Percentiles rank a stretch among this genome's conserved stretches.
phyloP scores from a whole-genome alignment of 257 asterid species.

The Misopates orontium region DNA sequence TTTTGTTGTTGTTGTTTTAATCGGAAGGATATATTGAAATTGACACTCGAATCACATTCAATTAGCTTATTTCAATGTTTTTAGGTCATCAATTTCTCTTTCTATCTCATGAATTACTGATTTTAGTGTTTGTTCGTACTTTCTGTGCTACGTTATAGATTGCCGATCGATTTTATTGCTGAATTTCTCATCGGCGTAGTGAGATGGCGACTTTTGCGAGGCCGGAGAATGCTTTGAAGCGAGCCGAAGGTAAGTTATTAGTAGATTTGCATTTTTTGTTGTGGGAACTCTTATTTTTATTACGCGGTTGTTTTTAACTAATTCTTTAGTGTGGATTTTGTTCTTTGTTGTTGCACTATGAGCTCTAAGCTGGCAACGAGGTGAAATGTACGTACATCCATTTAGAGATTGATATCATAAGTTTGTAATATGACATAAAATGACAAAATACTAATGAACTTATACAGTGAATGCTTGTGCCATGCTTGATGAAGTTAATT shows the following conservation, averaged over 20 bases:
- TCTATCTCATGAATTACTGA: too few relatives aligned
- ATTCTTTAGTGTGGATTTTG: background rate
- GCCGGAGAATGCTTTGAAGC: conserved; percentile 61
- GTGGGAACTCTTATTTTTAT: background rate
- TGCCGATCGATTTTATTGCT: too few relatives aligned
- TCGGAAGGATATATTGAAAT: too few relatives aligned
- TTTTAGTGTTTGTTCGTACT: too few relatives aligned
- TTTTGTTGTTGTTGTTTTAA: too few relatives aligned
- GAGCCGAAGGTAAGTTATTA: conserved; percentile 49
- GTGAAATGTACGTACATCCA: background rate
- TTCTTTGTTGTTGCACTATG: background rate
- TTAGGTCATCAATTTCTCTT: too few relatives aligned
- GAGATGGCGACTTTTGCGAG: conserved; percentile 49
- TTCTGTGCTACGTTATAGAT: too few relatives aligned
- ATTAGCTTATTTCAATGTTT: too few relatives aligned
- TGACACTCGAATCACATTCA: too few relatives aligned
- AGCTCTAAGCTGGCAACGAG: background rate
- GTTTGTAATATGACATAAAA: background rate
- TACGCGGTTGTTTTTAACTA: background rate
- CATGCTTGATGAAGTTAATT: too few relatives aligned
- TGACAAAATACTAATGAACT: background rate
- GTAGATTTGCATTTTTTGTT: background rate
- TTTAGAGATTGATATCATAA: background rate
- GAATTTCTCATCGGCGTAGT: too few relatives aligned
- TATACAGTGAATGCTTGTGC: background rate